Conservation (phyloP, 129 eudicot species). For the Flaveria ramosissima region DNA sequence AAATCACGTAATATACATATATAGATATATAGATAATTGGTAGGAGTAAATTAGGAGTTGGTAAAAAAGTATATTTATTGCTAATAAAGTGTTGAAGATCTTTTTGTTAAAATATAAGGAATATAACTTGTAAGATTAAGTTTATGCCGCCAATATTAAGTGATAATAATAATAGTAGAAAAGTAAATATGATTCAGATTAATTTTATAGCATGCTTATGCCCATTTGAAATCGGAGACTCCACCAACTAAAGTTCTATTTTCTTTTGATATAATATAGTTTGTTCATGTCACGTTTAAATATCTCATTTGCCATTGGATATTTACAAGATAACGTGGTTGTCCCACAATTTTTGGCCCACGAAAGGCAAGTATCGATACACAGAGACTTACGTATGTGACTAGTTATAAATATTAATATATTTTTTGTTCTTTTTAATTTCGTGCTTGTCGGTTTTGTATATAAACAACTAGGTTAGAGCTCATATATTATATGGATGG, state of each 20-base stretch:
- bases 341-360: not conserved
- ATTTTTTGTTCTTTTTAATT: no score
- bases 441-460: no score
- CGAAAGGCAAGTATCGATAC: not conserved
- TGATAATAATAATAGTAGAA: not conserved
- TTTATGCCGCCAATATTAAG: not conserved
- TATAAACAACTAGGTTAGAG: no score
- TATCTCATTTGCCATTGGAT: not conserved
- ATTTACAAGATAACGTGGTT: not conserved
- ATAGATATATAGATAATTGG: no score
- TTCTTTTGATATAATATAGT: not conserved
- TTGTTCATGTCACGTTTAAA: not conserved
- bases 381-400: not conserved
- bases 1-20: no score
- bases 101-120: not conserved
- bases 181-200: not conserved
- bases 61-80: not conserved
- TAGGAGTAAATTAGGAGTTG: no score
- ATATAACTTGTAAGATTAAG: not conserved
- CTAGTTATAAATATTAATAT: no score
- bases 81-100: not conserved
- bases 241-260: constrained; percentile 8
- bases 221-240: not conserved
- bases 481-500: no score
- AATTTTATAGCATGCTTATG: not conserved